Conservation (phyloP, 2,329 filamentous ascomycete genomes). For the Penicillium sp. region DNA sequence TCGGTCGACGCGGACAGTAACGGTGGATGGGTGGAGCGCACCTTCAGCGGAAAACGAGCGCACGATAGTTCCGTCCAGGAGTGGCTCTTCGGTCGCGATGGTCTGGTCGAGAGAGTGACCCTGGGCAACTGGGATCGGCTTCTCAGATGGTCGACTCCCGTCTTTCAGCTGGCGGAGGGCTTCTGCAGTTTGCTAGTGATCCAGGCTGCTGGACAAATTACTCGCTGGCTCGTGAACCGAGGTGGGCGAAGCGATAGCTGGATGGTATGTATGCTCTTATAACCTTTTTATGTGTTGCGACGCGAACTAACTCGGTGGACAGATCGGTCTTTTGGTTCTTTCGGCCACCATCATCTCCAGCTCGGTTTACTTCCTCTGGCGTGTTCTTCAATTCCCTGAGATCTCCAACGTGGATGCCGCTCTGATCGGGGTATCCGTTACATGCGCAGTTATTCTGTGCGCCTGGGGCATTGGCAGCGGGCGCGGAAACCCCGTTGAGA, state of each 20-base stretch:
- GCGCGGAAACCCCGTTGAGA: conserved; percentile 91
- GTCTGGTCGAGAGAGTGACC: conserved; percentile 73
- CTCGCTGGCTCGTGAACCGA: conserved; percentile 88
- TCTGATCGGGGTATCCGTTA: conserved; percentile 87
- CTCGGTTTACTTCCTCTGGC: conserved; percentile 93
- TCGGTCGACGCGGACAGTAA: conserved; percentile 75
- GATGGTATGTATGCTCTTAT: conserved; percentile 65
- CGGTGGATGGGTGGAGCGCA: conserved; percentile 76
- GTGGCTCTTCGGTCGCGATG: conserved; percentile 85
- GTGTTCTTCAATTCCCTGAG: conserved; percentile 88
- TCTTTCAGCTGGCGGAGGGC: conserved; percentile 92
- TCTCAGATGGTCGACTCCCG: conserved; percentile 83
- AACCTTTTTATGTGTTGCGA: background rate
- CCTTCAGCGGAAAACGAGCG: conserved; percentile 65
- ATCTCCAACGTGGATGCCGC: conserved; percentile 90
- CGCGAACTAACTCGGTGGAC: conserved; percentile 17
- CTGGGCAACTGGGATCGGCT: conserved; percentile 87
- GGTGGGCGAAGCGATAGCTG: conserved; percentile 86
- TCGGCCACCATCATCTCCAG: conserved; percentile 91
- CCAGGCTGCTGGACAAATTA: conserved; percentile 90
- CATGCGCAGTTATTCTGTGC: conserved; percentile 87
- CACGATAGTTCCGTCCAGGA: conserved; percentile 67
- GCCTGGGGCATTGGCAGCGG: conserved; percentile 93
- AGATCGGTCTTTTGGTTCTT: conserved; percentile 84
- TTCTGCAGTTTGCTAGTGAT: conserved; percentile 97